phyloP scores from a whole-genome alignment of 257 asterid species.

The Oldenlandia corymbosa region DNA sequence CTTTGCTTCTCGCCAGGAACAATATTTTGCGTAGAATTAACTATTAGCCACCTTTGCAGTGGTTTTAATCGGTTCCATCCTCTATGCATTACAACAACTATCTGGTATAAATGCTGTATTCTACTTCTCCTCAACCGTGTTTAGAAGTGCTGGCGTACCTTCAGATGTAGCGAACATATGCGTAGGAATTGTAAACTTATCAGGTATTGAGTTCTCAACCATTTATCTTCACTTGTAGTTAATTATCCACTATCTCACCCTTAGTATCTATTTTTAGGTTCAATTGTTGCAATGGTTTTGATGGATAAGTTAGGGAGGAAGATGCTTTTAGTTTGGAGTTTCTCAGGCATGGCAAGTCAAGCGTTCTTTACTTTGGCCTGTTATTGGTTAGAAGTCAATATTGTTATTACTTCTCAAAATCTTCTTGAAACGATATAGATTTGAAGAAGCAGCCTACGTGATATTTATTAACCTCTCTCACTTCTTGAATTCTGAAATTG shows the following conservation, averaged over 20 bases:
- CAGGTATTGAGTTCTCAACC: constrained; percentile 40
- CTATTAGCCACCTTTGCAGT: constrained; percentile 41
- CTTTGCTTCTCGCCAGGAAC: constrained; percentile 3
- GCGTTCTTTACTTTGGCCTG: constrained; percentile 14
- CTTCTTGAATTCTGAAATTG: constrained; percentile 18
- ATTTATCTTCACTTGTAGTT: neutral
- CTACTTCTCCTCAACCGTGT: constrained; percentile 88
- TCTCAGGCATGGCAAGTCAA: constrained; percentile 87
- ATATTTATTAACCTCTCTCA: neutral
- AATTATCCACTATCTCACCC: neutral
- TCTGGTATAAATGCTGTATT: constrained; percentile 98
- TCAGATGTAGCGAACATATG: constrained; percentile 74
- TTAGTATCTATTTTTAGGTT: constrained; percentile 44
- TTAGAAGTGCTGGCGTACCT: constrained; percentile 86
- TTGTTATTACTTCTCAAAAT: neutral
- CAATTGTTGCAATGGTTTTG: constrained; percentile 74
- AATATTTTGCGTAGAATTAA: neutral
- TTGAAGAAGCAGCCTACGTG: too few species aligned
- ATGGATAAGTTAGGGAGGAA: constrained; percentile 93
- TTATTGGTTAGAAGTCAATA: neutral
- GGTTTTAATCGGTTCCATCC: constrained; percentile 66
- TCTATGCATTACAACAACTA: constrained; percentile 82
- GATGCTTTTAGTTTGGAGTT: constrained; percentile 87
- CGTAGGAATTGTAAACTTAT: constrained; percentile 67
- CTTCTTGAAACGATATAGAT: too few species aligned